Evolutionary conservation across 2,329 filamentous ascomycete genomes (phyloP).

Genomic region (Dothistroma pini): DNA sequence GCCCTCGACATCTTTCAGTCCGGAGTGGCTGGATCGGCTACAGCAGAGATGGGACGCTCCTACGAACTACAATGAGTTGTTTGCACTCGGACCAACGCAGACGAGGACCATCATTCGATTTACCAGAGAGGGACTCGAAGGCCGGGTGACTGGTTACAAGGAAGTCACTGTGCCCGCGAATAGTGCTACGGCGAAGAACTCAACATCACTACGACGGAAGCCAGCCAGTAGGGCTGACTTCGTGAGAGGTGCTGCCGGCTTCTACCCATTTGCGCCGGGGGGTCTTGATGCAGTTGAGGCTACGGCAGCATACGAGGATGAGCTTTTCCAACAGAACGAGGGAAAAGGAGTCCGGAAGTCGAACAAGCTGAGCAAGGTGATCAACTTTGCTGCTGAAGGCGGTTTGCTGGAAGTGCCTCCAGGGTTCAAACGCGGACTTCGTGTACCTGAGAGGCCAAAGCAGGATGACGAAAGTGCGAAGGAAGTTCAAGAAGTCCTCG

Average conservation of each 20-base stretch:
- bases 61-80: slow-evolving; percentile 76
- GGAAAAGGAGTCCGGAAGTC: slow-evolving; percentile 39
- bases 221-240: slow-evolving; percentile 85
- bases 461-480: slow-evolving; percentile 56
- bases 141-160: slow-evolving; percentile 86
- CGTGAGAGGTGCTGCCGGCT: slow-evolving; percentile 85
- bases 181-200: slow-evolving; percentile 91
- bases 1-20: slow-evolving; percentile 74
- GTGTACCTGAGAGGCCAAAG: slow-evolving; percentile 60
- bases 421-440: slow-evolving; percentile 74
- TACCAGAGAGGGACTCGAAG: slow-evolving; percentile 84
- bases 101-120: slow-evolving; percentile 94
- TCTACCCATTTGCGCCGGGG: slow-evolving; percentile 90
- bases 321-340: slow-evolving; percentile 53
- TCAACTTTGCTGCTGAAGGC: slow-evolving; percentile 73
- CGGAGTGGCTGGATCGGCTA: slow-evolving; percentile 80
- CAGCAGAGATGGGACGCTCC: slow-evolving; percentile 88
- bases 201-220: slow-evolving; percentile 81
- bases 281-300: slow-evolving; percentile 84
- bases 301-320: slow-evolving; percentile 77
- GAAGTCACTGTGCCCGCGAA: slow-evolving; percentile 89
- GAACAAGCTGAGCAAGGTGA: slow-evolving; percentile 71
- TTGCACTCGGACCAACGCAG: slow-evolving; percentile 83
- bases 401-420: slow-evolving; percentile 78
- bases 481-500: slow-evolving; percentile 64